These are phyloP conservation scores for Sapria himalayana DNA, from an alignment of 345 rosid species.

Conservation along the genomic window DNA sequence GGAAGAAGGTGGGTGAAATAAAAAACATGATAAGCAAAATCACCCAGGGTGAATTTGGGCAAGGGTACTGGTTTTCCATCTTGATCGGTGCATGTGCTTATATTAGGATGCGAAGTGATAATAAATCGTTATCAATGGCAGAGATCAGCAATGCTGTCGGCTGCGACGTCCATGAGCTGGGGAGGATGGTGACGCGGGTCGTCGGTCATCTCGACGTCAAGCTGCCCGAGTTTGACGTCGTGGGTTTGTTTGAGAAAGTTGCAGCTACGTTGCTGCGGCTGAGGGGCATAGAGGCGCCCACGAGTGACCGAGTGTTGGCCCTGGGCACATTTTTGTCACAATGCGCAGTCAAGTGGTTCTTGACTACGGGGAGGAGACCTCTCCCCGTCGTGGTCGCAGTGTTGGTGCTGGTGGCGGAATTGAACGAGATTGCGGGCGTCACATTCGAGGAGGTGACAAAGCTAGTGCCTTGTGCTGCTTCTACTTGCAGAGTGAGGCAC, in stretches of 20 bases:
- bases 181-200: constrained; percentile 47
- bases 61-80: constrained; percentile 45
- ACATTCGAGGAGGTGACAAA: constrained; percentile 32
- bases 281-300: constrained; percentile 17
- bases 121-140: constrained; percentile 25
- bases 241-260: constrained; percentile 23
- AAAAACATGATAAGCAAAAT: constrained; percentile 20
- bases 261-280: constrained; percentile 12
- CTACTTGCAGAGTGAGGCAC: constrained; percentile 29
- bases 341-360: constrained; percentile 54
- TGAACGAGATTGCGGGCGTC: constrained; percentile 26
- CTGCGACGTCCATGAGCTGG: constrained; percentile 42
- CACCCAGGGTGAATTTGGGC: constrained; percentile 46
- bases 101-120: constrained; percentile 26
- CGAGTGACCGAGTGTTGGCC: constrained; percentile 22
- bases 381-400: constrained; percentile 58
- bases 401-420: constrained; percentile 34
- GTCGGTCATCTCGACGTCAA: constrained; percentile 27
- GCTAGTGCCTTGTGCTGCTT: constrained; percentile 17
- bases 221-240: constrained; percentile 36
- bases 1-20: constrained; percentile 11
- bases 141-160: constrained; percentile 24
- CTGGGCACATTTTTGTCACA: constrained; percentile 63
- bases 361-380: constrained; percentile 59
- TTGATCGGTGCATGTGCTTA: constrained; percentile 57